phyloP scores from a whole-genome alignment of 73 alveolate species.

The Paramecium caudatum region DNA sequence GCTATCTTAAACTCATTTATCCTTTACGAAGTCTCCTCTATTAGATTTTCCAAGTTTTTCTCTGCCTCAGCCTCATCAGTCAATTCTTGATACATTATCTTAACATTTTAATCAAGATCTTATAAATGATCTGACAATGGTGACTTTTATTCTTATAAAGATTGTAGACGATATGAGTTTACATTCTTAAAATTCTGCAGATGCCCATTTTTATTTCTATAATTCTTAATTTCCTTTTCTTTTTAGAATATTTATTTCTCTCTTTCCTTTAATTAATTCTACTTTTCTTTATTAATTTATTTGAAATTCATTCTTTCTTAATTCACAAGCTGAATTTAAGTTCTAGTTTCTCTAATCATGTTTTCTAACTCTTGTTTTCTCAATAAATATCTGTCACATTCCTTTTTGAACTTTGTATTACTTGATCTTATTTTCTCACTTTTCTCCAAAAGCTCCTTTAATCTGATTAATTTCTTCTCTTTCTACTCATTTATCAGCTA shows the following conservation, averaged over 20 bases:
- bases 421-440: constrained; percentile 72
- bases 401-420: constrained; percentile 69
- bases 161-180: constrained; percentile 34
- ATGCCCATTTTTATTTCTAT: constrained; percentile 72
- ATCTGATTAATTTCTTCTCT: constrained; percentile 22
- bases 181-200: constrained; percentile 72
- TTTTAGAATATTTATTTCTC: constrained; percentile 61
- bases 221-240: constrained; percentile 74
- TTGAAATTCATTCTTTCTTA: constrained; percentile 70
- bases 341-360: constrained; percentile 57
- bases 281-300: constrained; percentile 30
- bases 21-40: constrained; percentile 18
- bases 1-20: background rate
- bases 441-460: constrained; percentile 50
- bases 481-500: constrained; percentile 32
- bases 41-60: constrained; percentile 43
- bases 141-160: constrained; percentile 66
- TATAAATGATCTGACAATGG: constrained; percentile 54
- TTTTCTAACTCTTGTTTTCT: constrained; percentile 72
- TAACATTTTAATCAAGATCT: constrained; percentile 72
- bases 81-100: constrained; percentile 73
- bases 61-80: constrained; percentile 75
- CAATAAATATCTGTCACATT: constrained; percentile 54
- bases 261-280: constrained; percentile 58
- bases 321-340: constrained; percentile 34